phyloP scores from a whole-genome alignment of 805 yeast species.

The Metschnikowia picachoensis region DNA sequence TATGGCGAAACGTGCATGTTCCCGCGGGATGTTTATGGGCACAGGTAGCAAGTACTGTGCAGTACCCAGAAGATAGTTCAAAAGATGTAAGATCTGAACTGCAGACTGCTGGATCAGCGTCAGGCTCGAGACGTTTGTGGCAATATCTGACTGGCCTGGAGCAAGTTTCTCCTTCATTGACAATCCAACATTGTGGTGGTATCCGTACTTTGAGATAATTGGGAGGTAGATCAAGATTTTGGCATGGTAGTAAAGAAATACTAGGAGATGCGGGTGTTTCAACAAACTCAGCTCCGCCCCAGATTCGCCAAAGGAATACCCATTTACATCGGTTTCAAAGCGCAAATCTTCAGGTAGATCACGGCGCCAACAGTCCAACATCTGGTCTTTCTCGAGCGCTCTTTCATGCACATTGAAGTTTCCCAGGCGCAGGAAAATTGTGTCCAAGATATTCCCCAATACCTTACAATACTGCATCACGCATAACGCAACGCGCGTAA shows the following conservation, averaged over 20 bases:
- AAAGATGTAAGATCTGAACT: constrained; percentile 52
- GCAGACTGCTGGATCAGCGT: constrained; percentile 68
- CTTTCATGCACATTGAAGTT: constrained; percentile 21
- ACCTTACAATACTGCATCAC: constrained; percentile 69
- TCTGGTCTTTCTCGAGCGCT: constrained; percentile 49
- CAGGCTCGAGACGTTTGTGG: constrained; percentile 47
- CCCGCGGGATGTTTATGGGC: constrained; percentile 60
- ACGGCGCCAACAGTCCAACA: constrained; percentile 74
- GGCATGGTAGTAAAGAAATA: constrained; percentile 43
- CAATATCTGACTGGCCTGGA: constrained; percentile 35
- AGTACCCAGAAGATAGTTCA: constrained; percentile 38
- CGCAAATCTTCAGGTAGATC: constrained; percentile 59
- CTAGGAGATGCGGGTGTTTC: constrained; percentile 47
- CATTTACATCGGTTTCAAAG: constrained; percentile 63
- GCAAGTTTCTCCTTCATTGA: constrained; percentile 33
- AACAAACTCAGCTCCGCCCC: not conserved
- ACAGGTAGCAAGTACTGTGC: constrained; percentile 51
- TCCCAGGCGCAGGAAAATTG: constrained; percentile 60
- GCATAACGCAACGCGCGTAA: constrained; percentile 57
- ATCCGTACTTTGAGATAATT: constrained; percentile 38
- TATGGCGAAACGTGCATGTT: constrained; percentile 59
- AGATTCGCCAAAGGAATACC: constrained; percentile 38
- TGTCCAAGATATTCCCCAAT: constrained; percentile 68
- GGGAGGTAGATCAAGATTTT: constrained; percentile 41
- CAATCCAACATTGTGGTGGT: constrained; percentile 40